These are phyloP conservation scores for Sedum album DNA, from an alignment of 164 flowering plant species.

Conservation along the genomic window DNA sequence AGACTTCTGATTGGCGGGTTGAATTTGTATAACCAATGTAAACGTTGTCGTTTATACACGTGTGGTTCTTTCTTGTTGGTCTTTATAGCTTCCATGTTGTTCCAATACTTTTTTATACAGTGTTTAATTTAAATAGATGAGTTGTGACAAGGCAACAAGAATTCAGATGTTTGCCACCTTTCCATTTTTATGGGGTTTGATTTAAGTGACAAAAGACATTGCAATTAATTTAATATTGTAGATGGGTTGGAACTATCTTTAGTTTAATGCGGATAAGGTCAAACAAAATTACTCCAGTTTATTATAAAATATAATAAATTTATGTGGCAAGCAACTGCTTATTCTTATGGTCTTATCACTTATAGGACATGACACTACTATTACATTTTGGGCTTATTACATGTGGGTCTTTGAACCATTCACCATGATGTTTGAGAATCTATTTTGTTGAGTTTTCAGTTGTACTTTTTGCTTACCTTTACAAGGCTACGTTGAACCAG, in stretches of 20 bases:
- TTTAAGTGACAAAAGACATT: not conserved
- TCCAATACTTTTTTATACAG: not conserved
- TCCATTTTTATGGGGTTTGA: not conserved
- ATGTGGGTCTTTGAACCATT: too few species aligned
- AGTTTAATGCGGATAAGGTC: not conserved
- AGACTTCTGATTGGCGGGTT: not conserved
- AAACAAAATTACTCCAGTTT: too few species aligned
- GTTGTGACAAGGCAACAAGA: not conserved
- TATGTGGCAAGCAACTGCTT: too few species aligned
- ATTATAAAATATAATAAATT: too few species aligned
- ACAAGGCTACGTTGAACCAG: too few species aligned
- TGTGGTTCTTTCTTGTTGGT: not conserved
- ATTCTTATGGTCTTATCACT: too few species aligned
- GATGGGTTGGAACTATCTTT: not conserved
- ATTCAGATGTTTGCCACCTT: not conserved
- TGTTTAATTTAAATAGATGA: not conserved
- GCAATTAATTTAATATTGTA: not conserved
- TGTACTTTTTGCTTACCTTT: too few species aligned
- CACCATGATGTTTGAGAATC: too few species aligned
- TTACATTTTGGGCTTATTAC: too few species aligned
- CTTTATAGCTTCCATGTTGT: not conserved
- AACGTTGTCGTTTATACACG: constrained; percentile 2
- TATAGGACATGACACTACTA: too few species aligned
- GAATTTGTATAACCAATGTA: not conserved
- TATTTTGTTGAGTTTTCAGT: too few species aligned